These are phyloP conservation scores for Schoenoplectus triqueter DNA, from an alignment of 202 grass and related monocot species.

Conservation along the genomic window DNA sequence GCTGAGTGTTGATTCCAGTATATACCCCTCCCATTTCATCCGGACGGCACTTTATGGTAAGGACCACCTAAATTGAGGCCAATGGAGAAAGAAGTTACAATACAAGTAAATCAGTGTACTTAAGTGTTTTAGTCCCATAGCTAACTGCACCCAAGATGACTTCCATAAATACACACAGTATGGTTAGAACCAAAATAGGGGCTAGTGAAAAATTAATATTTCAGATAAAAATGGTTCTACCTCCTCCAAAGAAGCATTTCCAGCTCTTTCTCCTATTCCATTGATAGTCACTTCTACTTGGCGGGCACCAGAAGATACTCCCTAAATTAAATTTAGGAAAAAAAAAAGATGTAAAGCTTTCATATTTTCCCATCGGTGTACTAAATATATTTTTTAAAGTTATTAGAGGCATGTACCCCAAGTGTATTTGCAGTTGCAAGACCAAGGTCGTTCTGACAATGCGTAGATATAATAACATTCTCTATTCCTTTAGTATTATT, in stretches of 20 bases:
- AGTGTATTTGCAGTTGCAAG: conserved; percentile 92
- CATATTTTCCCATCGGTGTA: not conserved
- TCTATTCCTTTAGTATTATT: conserved; percentile 88
- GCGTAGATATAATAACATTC: conserved; percentile 95
- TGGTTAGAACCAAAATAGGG: not conserved
- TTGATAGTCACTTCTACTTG: conserved; percentile 98
- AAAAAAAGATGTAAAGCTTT: conserved; percentile 45
- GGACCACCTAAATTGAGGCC: conserved; percentile 59
- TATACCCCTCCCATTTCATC: conserved; percentile 79
- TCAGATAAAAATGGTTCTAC: conserved; percentile 41
- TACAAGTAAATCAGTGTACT: not conserved
- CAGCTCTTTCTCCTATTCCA: conserved; percentile 96
- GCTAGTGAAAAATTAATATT: not conserved
- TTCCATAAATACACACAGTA: not conserved
- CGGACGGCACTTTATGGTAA: conserved; percentile 84
- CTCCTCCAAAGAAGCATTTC: conserved; percentile 99
- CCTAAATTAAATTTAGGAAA: conserved; percentile 54
- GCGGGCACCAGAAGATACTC: conserved; percentile 77
- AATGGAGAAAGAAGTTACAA: not conserved
- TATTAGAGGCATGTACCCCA: conserved; percentile 55
- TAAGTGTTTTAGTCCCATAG: not conserved
- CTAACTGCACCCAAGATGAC: not conserved
- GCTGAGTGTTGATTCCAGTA: conserved; percentile 82
- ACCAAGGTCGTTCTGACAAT: conserved; percentile 97
- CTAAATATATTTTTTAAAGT: conserved; percentile 16